A percentile compares a stretch with the other conserved stretches of the same genome.
phyloP scores from a whole-genome alignment of 768 basidiomycete species.

The Boletus pseudo-olivaceus region DNA sequence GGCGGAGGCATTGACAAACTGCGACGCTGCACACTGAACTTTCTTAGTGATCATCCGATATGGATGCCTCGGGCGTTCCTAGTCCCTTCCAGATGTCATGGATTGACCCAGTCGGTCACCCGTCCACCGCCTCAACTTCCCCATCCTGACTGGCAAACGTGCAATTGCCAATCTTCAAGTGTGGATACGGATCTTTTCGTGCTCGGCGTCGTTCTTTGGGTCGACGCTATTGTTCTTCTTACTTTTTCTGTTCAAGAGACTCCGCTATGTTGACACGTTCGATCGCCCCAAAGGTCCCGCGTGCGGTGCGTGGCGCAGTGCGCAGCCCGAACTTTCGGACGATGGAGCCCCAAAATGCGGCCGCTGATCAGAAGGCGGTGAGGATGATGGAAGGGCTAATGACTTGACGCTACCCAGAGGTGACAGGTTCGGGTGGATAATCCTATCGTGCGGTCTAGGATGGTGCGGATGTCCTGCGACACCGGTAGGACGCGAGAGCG shows the following conservation, averaged over 20 bases:
- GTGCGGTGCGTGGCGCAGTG: not conserved
- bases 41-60: conserved; percentile 16
- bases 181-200: not conserved
- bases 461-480: not conserved
- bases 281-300: not conserved
- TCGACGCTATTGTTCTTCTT: conserved; percentile 4
- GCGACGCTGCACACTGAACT: too few relatives aligned
- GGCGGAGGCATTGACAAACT: not conserved
- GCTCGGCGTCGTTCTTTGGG: not conserved
- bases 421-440: not conserved
- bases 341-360: not conserved
- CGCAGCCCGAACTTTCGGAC: not conserved
- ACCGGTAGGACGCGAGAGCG: not conserved
- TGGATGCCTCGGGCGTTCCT: not conserved
- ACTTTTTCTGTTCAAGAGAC: not conserved
- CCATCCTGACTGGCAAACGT: not conserved
- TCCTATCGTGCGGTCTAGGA: not conserved
- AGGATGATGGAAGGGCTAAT: not conserved
- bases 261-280: conserved; percentile 1
- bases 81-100: not conserved
- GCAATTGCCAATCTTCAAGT: conserved; percentile 9
- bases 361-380: not conserved
- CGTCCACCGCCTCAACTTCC: not conserved
- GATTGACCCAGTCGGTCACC: not conserved
- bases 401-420: not conserved